Percentiles rank a stretch among this genome's conserved stretches.
Conservation (phyloP, 495 filamentous ascomycete genomes). For the Lophium mytilinum region DNA sequence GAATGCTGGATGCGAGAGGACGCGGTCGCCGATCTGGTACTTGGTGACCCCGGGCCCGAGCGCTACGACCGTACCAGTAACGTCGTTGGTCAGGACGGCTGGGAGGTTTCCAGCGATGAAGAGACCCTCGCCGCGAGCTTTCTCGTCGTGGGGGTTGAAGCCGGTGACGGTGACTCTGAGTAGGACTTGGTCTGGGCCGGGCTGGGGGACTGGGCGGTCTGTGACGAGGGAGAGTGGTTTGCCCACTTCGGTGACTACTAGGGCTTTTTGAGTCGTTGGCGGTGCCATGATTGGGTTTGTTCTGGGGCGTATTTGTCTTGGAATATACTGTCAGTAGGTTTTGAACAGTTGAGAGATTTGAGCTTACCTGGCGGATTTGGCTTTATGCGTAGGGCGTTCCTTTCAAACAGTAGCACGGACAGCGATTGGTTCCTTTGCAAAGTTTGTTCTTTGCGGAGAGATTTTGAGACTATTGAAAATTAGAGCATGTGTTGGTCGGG, state of each 20-base stretch:
- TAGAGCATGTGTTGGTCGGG: no score
- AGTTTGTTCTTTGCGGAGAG: no score
- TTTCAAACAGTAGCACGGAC: no score
- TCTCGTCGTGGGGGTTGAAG: constrained; percentile 30
- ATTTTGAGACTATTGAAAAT: no score
- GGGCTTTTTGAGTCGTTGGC: constrained; percentile 7
- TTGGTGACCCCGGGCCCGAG: constrained; percentile 23
- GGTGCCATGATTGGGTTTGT: no score
- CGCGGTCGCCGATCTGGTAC: constrained; percentile 18
- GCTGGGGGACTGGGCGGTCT: constrained; percentile 24
- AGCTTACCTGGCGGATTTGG: no score
- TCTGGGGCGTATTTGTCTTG: no score
- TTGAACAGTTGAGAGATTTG: no score
- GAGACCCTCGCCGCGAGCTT: constrained; percentile 26
- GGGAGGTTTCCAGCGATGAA: constrained; percentile 23
- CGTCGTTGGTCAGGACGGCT: constrained; percentile 24
- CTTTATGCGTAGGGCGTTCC: no score
- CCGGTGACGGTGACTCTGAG: constrained; percentile 28
- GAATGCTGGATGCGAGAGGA: constrained; percentile 7
- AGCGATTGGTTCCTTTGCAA: no score
- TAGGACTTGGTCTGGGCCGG: constrained; percentile 18
- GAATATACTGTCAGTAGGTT: no score
- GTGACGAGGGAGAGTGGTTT: not conserved
- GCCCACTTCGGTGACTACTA: constrained; percentile 8
- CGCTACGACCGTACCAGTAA: constrained; percentile 25